Conservation (phyloP, 2,329 filamentous ascomycete species). For the Periconia macrospinosa region DNA sequence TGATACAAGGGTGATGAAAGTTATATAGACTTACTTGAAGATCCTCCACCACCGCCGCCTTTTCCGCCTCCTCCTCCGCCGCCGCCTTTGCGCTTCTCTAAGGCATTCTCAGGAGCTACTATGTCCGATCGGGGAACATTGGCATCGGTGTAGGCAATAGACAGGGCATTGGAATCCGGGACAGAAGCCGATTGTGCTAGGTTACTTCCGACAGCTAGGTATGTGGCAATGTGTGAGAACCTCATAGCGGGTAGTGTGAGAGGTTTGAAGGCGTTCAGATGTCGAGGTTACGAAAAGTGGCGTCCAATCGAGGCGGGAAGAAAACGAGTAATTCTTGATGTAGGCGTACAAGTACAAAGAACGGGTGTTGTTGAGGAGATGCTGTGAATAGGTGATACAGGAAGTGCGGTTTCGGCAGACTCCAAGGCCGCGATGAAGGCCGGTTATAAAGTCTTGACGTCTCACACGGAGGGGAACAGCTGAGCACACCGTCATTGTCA, state of each 20-base stretch:
- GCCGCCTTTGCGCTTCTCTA: conserved; percentile 44
- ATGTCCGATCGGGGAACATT: conserved; percentile 19
- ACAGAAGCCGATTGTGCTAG: conserved; percentile 28
- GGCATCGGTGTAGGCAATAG: conserved; percentile 14
- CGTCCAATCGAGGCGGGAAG: too few relatives aligned
- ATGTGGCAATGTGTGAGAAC: conserved; percentile 25
- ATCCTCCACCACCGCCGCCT: conserved; percentile 20
- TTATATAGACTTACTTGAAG: neutral
- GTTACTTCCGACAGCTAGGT: conserved; percentile 22
- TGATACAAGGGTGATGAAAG: neutral
- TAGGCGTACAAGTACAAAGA: too few relatives aligned
- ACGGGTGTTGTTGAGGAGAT: too few relatives aligned
- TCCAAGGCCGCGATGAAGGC: neutral
- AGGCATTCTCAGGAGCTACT: conserved; percentile 33
- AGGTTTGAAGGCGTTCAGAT: too few relatives aligned
- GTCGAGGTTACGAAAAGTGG: neutral
- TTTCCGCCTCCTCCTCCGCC: conserved; percentile 33
- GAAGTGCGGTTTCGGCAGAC: neutral
- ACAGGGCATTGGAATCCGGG: conserved; percentile 28
- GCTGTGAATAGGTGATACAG: neutral
- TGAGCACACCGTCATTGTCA: too few relatives aligned
- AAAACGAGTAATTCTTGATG: neutral
- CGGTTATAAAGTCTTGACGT: neutral
- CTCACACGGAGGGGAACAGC: neutral
- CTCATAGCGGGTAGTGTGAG: conserved; percentile 28